Conservation (phyloP, 1,284 basidiomycete species). For the Leccinum angustisporum region DNA sequence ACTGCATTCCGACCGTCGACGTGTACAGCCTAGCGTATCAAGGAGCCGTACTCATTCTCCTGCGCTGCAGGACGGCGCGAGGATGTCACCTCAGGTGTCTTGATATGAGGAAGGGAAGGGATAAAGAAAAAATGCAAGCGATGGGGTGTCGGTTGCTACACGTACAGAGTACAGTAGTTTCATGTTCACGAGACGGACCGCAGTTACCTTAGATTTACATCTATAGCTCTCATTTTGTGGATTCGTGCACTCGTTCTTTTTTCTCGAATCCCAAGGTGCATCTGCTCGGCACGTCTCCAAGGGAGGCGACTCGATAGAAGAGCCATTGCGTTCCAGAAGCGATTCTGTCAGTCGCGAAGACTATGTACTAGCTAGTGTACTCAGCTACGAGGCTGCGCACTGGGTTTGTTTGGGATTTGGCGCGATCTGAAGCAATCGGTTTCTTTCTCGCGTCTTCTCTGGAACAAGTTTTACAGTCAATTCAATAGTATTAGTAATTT, state of each 20-base stretch:
- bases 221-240: constrained; percentile 27
- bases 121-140: not conserved
- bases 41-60: constrained; percentile 34
- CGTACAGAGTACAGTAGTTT: constrained; percentile 12
- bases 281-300: not conserved
- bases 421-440: not conserved
- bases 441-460: not conserved
- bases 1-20: constrained; percentile 35
- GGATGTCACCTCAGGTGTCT: constrained; percentile 18
- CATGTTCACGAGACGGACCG: constrained; percentile 22
- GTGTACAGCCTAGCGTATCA: constrained; percentile 23
- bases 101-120: constrained; percentile 10
- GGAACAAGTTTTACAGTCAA: not conserved
- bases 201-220: constrained; percentile 29
- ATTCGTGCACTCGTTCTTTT: constrained; percentile 9
- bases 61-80: constrained; percentile 30
- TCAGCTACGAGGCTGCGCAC: not conserved
- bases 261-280: not conserved
- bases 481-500: not conserved
- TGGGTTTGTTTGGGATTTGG: not conserved
- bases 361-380: not conserved
- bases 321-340: not conserved
- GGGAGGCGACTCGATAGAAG: not conserved
- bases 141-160: constrained; percentile 2
- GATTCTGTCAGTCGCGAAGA: not conserved